Base-by-base conservation (phyloP, 805 yeast genomes). In the Zygoascus flipseniorum region DNA sequence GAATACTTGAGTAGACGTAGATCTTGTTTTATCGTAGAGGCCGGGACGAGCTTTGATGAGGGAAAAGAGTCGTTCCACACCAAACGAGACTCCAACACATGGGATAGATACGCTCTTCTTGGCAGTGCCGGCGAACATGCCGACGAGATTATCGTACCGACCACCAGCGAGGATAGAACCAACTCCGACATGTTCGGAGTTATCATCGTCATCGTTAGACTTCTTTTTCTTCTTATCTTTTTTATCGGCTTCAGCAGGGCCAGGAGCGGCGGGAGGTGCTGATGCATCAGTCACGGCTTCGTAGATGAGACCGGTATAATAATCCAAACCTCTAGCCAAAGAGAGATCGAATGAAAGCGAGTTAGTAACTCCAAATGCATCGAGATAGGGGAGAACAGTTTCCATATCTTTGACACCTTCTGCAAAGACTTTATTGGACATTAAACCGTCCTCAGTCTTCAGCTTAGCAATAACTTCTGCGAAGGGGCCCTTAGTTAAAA, bases 91-190 rank as follows among this genome's bases (percentile, higher is more conserved):
- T 69, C 99, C 99, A 53, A 93, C 95, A 75, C 99, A 93, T 28
- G 99, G 99, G 65, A 93, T 89, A 20, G 90, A 85, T 32, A 72
- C 73, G 48, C 78, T 75, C 69, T 85, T 85, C 61, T 93, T 89
- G 60, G 83, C 83, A 44, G 95, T 83, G 56, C 79, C 78, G 51
- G 89, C 79, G 69, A 93, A 93, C 99, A 93, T 93, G 61, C 97
- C 97, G 41, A 93, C 98, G 56, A 93, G 79, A 64, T 86, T 85
- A 70, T 93, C 99, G 71, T 93, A 93, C 71, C 99, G 87, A 59
- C 99, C 99, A 73, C 99, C 99, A 49, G 96, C 99, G 50, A 97
- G 96, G 65, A 93, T 89, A 5, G 99, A 93, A 37, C 99, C 99
- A 44, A 92, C 96, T 62, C 99, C 99, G 52, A 93, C 98, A 62